Evolutionary conservation across 805 yeast species (phyloP).

Genomic region (Zygotorulaspora danielsina): DNA sequence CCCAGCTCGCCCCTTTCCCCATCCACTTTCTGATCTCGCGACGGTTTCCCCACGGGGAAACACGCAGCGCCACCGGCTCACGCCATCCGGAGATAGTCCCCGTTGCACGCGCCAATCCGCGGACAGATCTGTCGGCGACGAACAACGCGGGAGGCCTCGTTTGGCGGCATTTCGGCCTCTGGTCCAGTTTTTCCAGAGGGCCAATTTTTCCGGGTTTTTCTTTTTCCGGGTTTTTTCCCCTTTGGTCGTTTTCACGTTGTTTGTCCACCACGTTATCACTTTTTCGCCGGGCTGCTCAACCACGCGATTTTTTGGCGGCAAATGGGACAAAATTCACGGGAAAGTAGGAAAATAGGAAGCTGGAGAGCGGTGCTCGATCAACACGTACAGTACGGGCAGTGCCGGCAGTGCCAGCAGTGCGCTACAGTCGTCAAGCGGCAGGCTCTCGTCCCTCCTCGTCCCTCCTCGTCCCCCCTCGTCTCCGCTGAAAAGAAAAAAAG

Average conservation of each 20-base stretch:
- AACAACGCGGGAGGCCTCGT: no score
- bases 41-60: constrained; percentile 2
- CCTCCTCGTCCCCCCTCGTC: background rate
- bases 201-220: background rate
- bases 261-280: constrained; percentile 3
- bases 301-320: constrained; percentile 2
- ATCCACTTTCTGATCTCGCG: no score
- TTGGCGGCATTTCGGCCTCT: no score
- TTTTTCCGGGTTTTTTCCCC: background rate
- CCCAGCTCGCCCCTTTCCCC: no score
- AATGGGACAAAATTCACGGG: background rate
- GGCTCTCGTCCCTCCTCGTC: no score
- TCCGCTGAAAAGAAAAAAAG: background rate
- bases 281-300: background rate
- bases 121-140: no score
- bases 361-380: no score
- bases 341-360: constrained; percentile 11
- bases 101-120: no score
- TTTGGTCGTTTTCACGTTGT: background rate
- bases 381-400: no score
- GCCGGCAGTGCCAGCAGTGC: no score
- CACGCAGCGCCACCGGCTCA: background rate
- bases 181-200: constrained; percentile 3
- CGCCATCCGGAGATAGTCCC: background rate
- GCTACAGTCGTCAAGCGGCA: no score